Base-by-base conservation (phyloP, 2,329 filamentous ascomycete genomes). In the Rutstroemia sp. region DNA sequence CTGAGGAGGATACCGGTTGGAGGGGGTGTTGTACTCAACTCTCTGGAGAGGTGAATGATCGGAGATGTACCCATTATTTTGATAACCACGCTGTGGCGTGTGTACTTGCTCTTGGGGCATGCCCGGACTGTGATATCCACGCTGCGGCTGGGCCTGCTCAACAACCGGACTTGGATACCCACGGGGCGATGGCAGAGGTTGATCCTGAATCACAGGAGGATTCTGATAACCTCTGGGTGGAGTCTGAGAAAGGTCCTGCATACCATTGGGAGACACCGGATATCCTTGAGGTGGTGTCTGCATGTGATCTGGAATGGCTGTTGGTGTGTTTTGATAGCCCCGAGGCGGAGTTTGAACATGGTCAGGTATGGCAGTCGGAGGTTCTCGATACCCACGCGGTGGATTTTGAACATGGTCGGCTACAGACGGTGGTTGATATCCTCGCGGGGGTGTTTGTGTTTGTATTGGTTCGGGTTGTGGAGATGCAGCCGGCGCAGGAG, bases 21-120 rank as follows among this genome's bases (percentile, higher is more conserved):
- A 59, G n/a, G 65, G 62, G 34, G 61, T 63, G 27, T 62, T 62
- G 49, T 70, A 69, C 61, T 85, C 81, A 10, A 76, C 65, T 49
- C 71, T 70, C 63, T 82, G 79, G 27, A 79, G 65, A 18, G 79
- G 77, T n/a, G 79, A 77, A 58, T 82, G 79, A 18, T 69, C 77
- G 7, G 77, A 71, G n/a, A 77, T 67, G 59, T 74, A 77, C 4
- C 67, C 67, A 19, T 75, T 64, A 30, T 73, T 77, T 7, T 74
- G 74, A 46, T 79, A 77, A 23, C 71, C 67, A 61, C 80, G 78
- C 37, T 77, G 65, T 10, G 78, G 77, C 18, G 78, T 75, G 56
- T 80, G 78, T 10, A 66, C 56, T 58, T 64, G 49, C 59, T 65
- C 52, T 57, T 65, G 56, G 56, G 59, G 47, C 66, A 62, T 47